Evolutionary conservation across 768 basidiomycete genomes (phyloP).

Genomic region (Russula compacta): DNA sequence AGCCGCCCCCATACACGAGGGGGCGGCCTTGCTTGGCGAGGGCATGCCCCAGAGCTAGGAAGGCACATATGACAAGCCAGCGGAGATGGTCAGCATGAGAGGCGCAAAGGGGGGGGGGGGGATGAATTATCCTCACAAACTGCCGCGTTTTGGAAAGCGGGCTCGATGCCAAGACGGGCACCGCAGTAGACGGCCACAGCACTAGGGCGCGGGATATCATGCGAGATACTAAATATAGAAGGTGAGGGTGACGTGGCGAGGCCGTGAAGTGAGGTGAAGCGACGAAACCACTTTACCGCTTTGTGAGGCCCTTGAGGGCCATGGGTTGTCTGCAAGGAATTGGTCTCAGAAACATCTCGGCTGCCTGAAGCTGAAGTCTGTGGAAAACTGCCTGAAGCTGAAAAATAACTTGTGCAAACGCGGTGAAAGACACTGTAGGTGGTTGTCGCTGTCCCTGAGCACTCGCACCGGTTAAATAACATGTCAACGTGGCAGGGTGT

Average conservation of each 20-base stretch:
- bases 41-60: slow-evolving; percentile 61
- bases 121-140: slow-evolving; percentile 40
- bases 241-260: neutral
- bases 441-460: too few species aligned
- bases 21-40: slow-evolving; percentile 50
- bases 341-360: neutral
- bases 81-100: neutral
- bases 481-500: too few species aligned
- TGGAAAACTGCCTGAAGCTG: too few species aligned
- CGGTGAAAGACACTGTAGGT: too few species aligned
- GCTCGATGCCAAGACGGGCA: slow-evolving; percentile 54
- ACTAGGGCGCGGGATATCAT: neutral
- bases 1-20: slow-evolving; percentile 84
- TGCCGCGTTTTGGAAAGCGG: slow-evolving; percentile 60
- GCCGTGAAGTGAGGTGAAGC: neutral
- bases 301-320: neutral
- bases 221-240: neutral
- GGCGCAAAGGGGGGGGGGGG: neutral
- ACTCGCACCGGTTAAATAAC: too few species aligned
- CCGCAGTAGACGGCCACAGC: slow-evolving; percentile 82
- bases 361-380: neutral
- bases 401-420: too few species aligned
- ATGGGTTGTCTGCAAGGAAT: neutral
- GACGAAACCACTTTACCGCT: too few species aligned
- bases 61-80: neutral